A percentile compares a stretch with the other conserved stretches of the same genome.
Evolutionary conservation across 2,329 filamentous ascomycete species (phyloP).

Genomic region (Phialocephala subalpina): DNA sequence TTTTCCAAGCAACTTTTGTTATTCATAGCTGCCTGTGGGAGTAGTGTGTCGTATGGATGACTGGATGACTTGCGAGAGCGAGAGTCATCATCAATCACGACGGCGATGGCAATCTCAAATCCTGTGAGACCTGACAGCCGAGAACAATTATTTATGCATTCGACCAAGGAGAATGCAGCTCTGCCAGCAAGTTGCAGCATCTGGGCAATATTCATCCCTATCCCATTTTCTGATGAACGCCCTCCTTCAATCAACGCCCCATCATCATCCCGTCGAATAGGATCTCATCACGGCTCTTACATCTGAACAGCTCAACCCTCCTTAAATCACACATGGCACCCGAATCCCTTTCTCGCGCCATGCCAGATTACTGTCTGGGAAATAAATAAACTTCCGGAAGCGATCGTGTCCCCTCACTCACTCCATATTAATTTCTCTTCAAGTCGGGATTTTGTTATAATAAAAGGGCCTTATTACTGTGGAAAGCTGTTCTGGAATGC

Average conservation of each 20-base stretch:
- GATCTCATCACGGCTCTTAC: constrained; percentile 6
- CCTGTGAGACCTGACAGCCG: constrained; percentile 5
- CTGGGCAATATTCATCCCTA: not conserved
- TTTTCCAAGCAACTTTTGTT: constrained; percentile 14
- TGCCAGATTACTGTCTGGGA: not conserved
- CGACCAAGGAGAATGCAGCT: not conserved
- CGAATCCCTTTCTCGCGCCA: not conserved
- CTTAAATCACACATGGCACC: not conserved
- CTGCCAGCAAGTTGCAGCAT: not conserved
- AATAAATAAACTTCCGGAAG: constrained; percentile 17
- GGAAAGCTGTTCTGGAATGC: not conserved
- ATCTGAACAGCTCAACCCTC: constrained; percentile 2
- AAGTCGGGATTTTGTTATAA: not conserved
- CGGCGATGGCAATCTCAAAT: constrained; percentile 12
- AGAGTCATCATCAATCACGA: constrained; percentile 10
- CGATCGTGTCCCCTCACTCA: not conserved
- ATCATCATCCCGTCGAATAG: not conserved
- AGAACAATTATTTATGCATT: not conserved
- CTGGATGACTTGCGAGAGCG: constrained; percentile 2
- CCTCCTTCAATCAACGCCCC: not conserved
- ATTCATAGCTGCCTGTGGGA: constrained; percentile 12
- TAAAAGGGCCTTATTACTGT: not conserved
- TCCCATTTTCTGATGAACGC: constrained; percentile 5
- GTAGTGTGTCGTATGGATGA: constrained; percentile 11
- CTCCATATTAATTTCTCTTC: not conserved